Evolutionary conservation across 2,329 filamentous ascomycete species (phyloP).

Genomic region (Mariannaea elegans): DNA sequence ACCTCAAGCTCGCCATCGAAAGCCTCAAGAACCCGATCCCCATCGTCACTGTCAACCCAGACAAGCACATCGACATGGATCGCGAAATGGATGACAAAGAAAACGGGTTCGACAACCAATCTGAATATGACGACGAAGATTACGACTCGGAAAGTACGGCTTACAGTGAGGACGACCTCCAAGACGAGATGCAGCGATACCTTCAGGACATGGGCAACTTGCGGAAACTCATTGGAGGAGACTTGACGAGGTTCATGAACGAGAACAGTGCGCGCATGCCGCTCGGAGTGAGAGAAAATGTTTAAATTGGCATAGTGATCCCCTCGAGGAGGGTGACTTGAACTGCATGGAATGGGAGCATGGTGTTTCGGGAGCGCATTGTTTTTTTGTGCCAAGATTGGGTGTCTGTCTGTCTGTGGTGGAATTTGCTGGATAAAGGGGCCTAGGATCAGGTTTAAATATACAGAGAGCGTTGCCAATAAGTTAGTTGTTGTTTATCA

Average conservation of each 20-base stretch:
- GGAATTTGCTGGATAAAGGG: conserved; percentile 22
- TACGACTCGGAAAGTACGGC: conserved; percentile 56
- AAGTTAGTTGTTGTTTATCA: neutral
- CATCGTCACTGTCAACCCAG: conserved; percentile 53
- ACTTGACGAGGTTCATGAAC: conserved; percentile 74
- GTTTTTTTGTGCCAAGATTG: conserved; percentile 27
- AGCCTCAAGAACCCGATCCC: conserved; percentile 94
- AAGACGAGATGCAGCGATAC: conserved; percentile 86
- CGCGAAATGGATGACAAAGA: conserved; percentile 47
- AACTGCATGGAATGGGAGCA: conserved; percentile 39
- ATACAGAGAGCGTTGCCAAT: conserved; percentile 1
- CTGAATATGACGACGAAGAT: conserved; percentile 68
- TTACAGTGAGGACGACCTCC: conserved; percentile 71
- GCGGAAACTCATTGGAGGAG: conserved; percentile 72
- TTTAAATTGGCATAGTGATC: conserved; percentile 32
- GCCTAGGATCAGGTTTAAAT: conserved; percentile 2
- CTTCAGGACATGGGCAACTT: conserved; percentile 83
- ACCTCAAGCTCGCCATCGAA: conserved; percentile 85
- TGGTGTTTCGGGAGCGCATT: conserved; percentile 41
- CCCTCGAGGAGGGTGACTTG: neutral
- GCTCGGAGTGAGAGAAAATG: conserved; percentile 55
- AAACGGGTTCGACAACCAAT: conserved; percentile 56
- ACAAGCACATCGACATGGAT: conserved; percentile 34
- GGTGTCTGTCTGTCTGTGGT: conserved; percentile 11
- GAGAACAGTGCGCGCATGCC: conserved; percentile 65